Conservation (phyloP, 331 rosid species). For the Prunus yedoensis region DNA sequence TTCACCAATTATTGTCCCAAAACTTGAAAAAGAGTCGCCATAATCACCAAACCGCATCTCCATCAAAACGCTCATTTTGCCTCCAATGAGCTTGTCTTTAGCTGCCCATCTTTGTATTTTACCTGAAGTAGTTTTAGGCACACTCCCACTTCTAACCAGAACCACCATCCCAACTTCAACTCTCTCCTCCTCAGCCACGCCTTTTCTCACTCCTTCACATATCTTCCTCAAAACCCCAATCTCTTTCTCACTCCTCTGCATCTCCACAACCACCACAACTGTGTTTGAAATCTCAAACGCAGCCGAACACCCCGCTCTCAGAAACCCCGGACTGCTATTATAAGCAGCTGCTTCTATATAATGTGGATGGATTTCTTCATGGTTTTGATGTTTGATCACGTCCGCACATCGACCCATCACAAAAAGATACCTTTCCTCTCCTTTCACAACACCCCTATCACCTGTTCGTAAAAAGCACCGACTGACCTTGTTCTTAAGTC, state of each 20-base stretch:
- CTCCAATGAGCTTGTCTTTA: conserved; percentile 48
- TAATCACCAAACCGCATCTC: conserved; percentile 41
- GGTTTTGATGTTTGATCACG: conserved; percentile 41
- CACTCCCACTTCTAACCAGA: conserved; percentile 49
- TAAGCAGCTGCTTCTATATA: conserved; percentile 54
- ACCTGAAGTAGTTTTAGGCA: conserved; percentile 86
- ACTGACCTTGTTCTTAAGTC: conserved; percentile 37
- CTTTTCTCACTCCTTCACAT: conserved; percentile 46
- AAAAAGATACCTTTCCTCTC: conserved; percentile 53
- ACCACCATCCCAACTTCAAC: conserved; percentile 59
- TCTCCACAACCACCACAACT: conserved; percentile 60
- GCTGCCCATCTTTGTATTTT: conserved; percentile 62
- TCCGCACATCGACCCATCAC: conserved; percentile 68
- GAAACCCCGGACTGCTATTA: conserved; percentile 37
- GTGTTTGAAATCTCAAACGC: conserved; percentile 37
- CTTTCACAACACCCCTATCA: conserved; percentile 66
- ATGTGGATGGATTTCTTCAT: conserved; percentile 53
- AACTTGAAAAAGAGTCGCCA: neutral
- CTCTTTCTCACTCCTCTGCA: conserved; percentile 31
- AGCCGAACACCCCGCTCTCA: conserved; percentile 69
- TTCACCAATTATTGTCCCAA: neutral
- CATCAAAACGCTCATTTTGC: conserved; percentile 52
- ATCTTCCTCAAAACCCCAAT: conserved; percentile 29
- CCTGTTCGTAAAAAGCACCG: conserved; percentile 62
- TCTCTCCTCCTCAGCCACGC: conserved; percentile 41